These are phyloP conservation scores for Neohortaea acidophila DNA, from an alignment of 495 filamentous ascomycete genomes.

Conservation along the genomic window DNA sequence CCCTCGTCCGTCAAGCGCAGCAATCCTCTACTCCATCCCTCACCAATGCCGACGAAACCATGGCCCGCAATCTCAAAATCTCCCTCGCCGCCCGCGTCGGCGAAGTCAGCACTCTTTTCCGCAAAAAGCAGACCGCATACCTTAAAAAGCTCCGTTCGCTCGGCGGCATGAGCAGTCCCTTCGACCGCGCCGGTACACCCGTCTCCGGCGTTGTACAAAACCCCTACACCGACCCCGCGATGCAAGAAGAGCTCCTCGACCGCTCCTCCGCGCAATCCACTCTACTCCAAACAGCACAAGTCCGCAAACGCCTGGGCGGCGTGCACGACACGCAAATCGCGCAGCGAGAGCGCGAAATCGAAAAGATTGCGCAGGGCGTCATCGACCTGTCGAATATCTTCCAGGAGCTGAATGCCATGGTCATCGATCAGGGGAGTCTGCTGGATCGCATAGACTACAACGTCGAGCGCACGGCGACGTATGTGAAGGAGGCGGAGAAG, in stretches of 20 bases:
- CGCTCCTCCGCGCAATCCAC: conserved; percentile 82
- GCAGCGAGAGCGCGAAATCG: conserved; percentile 93
- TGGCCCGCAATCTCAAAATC: conserved; percentile 92
- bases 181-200: conserved; percentile 51
- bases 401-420: conserved; percentile 87
- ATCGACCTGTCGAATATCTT: conserved; percentile 94
- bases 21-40: conserved; percentile 40
- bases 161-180: conserved; percentile 44
- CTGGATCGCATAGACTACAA: conserved; percentile 97
- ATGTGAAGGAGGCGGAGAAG: conserved; percentile 83
- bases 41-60: conserved; percentile 71
- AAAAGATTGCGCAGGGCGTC: conserved; percentile 92
- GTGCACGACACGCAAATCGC: conserved; percentile 74
- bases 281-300: conserved; percentile 53
- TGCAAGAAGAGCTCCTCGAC: conserved; percentile 82
- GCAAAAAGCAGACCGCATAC: conserved; percentile 94
- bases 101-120: conserved; percentile 79
- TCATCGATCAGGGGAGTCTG: conserved; percentile 97
- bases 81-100: conserved; percentile 75
- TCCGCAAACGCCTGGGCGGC: conserved; percentile 47
- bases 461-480: conserved; percentile 75
- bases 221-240: conserved; percentile 59
- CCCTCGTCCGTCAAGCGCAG: conserved; percentile 63
- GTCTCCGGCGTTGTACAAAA: conserved; percentile 28
- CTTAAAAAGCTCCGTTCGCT: conserved; percentile 84